Evolutionary conservation across 208 protist genomes (phyloP).

Genomic region (Cochliopodium minus): DNA sequence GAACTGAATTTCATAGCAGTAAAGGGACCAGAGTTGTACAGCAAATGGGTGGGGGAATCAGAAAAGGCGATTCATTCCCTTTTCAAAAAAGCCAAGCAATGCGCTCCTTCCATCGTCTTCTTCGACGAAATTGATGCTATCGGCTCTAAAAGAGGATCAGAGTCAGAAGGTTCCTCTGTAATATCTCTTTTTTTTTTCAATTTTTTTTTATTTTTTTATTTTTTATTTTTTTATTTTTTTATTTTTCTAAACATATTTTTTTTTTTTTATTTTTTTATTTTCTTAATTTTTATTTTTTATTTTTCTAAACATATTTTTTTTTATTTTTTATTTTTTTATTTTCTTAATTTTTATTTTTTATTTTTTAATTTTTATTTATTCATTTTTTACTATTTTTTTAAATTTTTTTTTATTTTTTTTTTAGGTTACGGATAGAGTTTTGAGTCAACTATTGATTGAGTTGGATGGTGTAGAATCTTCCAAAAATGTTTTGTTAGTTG

Average conservation of each 20-base stretch:
- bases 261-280: too few species aligned
- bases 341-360: too few species aligned
- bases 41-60: conserved; percentile 80
- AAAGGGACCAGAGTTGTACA: conserved; percentile 64
- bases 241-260: too few species aligned
- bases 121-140: conserved; percentile 73
- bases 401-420: background rate
- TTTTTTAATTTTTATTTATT: too few species aligned
- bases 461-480: conserved; percentile 60
- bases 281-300: too few species aligned
- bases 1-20: conserved; percentile 68
- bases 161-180: conserved; percentile 29
- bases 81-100: conserved; percentile 58
- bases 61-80: conserved; percentile 68
- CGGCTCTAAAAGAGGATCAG: conserved; percentile 33
- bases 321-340: too few species aligned
- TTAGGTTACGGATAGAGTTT: conserved; percentile 50
- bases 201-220: too few species aligned
- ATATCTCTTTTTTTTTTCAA: conserved; percentile 2
- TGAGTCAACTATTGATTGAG: conserved; percentile 67
- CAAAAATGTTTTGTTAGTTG: conserved; percentile 52
- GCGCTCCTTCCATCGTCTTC: conserved; percentile 76
- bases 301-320: too few species aligned
- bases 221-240: background rate
- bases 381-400: background rate